These are phyloP conservation scores for Pseudoneurospora amorphoporcata DNA, from an alignment of 495 filamentous ascomycete species.

Conservation along the genomic window DNA sequence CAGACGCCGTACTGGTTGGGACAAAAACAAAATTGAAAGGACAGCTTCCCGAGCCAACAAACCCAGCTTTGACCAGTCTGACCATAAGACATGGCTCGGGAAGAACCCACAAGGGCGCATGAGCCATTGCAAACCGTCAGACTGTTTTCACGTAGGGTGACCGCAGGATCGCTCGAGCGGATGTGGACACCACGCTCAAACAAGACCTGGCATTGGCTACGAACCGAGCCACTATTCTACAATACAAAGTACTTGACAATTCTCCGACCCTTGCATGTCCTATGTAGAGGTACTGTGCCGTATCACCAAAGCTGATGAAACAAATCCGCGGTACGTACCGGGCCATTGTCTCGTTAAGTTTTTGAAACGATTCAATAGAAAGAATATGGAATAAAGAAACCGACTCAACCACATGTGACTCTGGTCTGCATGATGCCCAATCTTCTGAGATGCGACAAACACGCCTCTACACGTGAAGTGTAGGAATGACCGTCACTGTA, in stretches of 20 bases:
- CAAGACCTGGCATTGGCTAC: background rate
- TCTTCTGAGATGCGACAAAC: background rate
- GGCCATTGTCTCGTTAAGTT: background rate
- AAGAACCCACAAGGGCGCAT: background rate
- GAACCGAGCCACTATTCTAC: background rate
- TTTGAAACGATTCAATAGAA: background rate
- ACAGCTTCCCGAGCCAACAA: background rate
- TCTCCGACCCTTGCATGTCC: background rate
- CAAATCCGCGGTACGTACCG: background rate
- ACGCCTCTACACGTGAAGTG: background rate
- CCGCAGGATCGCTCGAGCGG: background rate
- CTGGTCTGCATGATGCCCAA: background rate
- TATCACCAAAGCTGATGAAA: background rate
- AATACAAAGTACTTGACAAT: background rate
- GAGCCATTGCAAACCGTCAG: background rate
- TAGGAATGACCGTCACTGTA: background rate
- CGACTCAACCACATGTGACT: background rate
- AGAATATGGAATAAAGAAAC: background rate
- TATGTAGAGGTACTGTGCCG: background rate
- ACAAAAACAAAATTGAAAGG: background rate
- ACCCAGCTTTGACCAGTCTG: background rate
- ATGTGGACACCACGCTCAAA: background rate
- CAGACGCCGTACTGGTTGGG: background rate
- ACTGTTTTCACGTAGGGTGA: background rate
- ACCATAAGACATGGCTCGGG: background rate